phyloP scores from a whole-genome alignment of 2,329 filamentous ascomycete species.

The Trichophyton verrucosum region DNA sequence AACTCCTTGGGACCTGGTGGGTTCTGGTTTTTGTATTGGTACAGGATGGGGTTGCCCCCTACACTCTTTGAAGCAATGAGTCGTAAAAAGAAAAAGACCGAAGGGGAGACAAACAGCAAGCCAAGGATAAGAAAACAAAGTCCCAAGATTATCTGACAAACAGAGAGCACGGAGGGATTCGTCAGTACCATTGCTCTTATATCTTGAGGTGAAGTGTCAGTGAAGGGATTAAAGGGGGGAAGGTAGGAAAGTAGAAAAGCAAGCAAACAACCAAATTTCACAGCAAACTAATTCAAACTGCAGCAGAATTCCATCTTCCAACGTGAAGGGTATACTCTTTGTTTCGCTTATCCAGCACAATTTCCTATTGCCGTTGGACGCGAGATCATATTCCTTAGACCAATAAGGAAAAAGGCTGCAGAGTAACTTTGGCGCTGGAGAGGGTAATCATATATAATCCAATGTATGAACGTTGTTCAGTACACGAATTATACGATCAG shows the following conservation, averaged over 20 bases:
- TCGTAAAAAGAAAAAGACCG: neutral
- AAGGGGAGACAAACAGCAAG: neutral
- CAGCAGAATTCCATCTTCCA: neutral
- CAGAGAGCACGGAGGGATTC: neutral
- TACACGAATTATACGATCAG: conserved; percentile 12
- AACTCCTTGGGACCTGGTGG: neutral
- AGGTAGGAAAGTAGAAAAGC: neutral
- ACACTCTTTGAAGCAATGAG: neutral
- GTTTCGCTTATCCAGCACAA: neutral
- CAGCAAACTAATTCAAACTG: conserved; percentile 1
- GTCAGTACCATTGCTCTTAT: neutral
- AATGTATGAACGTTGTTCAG: conserved; percentile 13
- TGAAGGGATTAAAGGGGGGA: neutral
- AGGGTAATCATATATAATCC: conserved; percentile 12
- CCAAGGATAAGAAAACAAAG: neutral
- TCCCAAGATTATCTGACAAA: neutral
- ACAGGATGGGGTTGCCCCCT: neutral
- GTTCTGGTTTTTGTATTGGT: neutral
- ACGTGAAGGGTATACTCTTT: neutral
- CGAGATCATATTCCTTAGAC: neutral
- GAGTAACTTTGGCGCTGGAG: neutral
- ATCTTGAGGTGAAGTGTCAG: neutral
- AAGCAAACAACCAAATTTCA: conserved; percentile 1
- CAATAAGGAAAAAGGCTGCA: neutral
- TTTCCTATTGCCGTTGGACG: neutral